phyloP scores from a whole-genome alignment of 305 asterid species.

The Fraxinus paxiana region DNA sequence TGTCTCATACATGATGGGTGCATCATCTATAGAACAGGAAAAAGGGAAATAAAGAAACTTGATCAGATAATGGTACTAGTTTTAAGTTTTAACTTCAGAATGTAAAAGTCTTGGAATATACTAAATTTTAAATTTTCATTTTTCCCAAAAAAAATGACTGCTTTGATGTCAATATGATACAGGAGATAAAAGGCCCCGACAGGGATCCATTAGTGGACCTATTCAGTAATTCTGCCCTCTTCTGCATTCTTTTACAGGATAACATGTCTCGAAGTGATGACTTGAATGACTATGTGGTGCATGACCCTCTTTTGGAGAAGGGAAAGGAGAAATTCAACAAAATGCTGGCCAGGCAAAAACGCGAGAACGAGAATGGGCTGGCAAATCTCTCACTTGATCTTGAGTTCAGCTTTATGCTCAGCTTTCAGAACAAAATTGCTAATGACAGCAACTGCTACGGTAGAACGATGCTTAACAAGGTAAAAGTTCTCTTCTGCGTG shows the following conservation, averaged over 20 bases:
- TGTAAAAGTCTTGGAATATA: not conserved
- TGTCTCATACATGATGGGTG: not conserved
- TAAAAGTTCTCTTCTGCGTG: not conserved
- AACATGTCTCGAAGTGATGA: conserved; percentile 82
- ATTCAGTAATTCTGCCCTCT: not conserved
- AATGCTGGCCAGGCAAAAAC: conserved; percentile 80
- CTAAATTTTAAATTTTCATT: not conserved
- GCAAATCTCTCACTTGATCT: conserved; percentile 69
- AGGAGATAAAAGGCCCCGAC: not conserved
- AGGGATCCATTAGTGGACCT: not conserved
- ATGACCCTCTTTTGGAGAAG: conserved; percentile 85
- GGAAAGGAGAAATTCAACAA: conserved; percentile 93
- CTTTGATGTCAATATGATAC: not conserved
- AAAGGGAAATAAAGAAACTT: not conserved
- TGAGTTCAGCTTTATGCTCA: not conserved
- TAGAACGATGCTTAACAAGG: not conserved
- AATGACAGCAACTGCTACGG: not conserved
- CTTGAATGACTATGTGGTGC: conserved; percentile 78
- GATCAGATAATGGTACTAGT: not conserved
- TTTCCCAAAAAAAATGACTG: not conserved
- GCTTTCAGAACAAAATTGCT: conserved; percentile 6
- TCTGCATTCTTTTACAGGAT: conserved; percentile 40
- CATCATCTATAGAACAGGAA: not conserved
- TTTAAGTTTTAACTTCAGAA: not conserved
- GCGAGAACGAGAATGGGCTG: conserved; percentile 89